Base-by-base conservation (phyloP, 2,329 filamentous ascomycete genomes). In the Volutella citrinella region DNA sequence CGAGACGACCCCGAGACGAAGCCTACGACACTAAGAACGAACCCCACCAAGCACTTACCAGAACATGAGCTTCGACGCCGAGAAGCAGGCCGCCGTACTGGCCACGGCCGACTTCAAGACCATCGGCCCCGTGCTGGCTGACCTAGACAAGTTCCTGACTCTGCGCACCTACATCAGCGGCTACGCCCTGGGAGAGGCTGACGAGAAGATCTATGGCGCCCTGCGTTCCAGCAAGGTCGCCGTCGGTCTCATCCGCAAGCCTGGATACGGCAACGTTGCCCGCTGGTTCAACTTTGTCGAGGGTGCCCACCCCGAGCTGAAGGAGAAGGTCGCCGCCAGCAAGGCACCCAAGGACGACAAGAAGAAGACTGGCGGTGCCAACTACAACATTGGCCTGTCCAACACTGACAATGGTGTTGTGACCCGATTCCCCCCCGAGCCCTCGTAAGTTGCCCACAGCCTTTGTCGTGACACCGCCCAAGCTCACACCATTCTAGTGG, bases 201-300 rank as follows among this genome's bases (percentile, higher is more conserved):
- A 97, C 61, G 77, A 81, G 45, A 84, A 84, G 54, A 75, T 95
- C 45, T 97, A 88, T 87, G 78, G 84, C 52, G 81, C 85, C 6
- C 74, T 96, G 34, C 82, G 87, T 37, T 82, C 78, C 51, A 96
- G 95, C 69, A 83, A 87, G 42, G 86, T 89, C n/a, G 84, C 87
- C 13, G 75, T 85, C 48, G 80, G 86, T 5, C 87, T 86, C 49
- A 74, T 95, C 51, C 86, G 87, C 65, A 87, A 87, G 65, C 85
- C 82, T 27, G 69, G 78, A 18, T 78, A 91, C 49, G 70, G 76
- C 39, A 95, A 93, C 61, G 63, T 95, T 41, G 78, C 79, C 34
- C 79, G 91, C 47, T 97, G 91, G 91, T 95, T 90, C 65, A 76
- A 72, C 52, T 95, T 84, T 60, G 72, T 97, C 48, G 88, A 95